phyloP scores from a whole-genome alignment of 768 basidiomycete species.

The Tephrocybe sp. region DNA sequence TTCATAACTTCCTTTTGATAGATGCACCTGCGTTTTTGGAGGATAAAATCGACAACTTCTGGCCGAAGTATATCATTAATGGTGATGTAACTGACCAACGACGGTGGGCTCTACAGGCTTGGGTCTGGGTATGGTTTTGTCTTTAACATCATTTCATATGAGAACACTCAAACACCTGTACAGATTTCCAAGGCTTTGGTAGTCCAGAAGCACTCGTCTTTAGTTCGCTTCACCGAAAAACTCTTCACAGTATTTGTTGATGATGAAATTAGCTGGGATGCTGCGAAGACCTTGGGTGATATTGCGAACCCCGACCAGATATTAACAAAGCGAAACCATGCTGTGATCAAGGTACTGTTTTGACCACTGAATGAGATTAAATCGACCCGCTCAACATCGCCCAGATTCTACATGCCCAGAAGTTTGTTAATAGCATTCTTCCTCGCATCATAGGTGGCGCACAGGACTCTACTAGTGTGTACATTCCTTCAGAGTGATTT shows the following conservation, averaged over 20 bases:
- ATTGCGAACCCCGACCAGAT: constrained; percentile 61
- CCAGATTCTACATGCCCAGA: constrained; percentile 75
- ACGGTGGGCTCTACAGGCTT: constrained; percentile 51
- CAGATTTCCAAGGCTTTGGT: constrained; percentile 82
- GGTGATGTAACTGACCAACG: constrained; percentile 37
- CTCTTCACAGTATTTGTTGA: constrained; percentile 77
- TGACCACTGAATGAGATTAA: no score
- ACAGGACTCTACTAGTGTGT: constrained; percentile 52
- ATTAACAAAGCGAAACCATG: constrained; percentile 76
- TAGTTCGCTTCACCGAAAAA: constrained; percentile 55
- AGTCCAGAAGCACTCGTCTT: constrained; percentile 66
- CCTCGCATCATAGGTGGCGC: constrained; percentile 76
- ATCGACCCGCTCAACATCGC: not conserved
- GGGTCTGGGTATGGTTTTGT: constrained; percentile 62
- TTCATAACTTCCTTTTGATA: constrained; percentile 21
- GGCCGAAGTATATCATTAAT: constrained; percentile 46
- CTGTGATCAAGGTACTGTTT: constrained; percentile 66
- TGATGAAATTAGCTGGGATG: constrained; percentile 61
- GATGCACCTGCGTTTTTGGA: constrained; percentile 48
- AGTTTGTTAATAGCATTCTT: constrained; percentile 69
- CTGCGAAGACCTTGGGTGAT: constrained; percentile 73
- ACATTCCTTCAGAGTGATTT: not conserved
- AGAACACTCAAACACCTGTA: not conserved
- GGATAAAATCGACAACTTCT: constrained; percentile 45
- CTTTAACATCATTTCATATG: not conserved